Evolutionary conservation across 495 filamentous ascomycete species (phyloP).

Genomic region (Penicillium ochrochloron): DNA sequence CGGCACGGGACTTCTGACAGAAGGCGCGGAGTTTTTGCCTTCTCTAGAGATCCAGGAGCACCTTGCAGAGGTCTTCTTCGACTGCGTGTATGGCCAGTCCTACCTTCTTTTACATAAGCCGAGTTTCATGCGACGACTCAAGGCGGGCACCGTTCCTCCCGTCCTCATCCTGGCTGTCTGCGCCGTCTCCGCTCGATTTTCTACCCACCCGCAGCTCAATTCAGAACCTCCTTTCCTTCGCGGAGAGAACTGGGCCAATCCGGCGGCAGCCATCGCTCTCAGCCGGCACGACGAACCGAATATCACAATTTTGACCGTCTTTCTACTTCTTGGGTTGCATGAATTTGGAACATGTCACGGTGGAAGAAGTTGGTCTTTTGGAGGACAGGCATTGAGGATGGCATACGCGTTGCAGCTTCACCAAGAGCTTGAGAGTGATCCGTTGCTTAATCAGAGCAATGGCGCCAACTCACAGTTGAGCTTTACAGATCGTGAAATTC

Average conservation of each 20-base stretch:
- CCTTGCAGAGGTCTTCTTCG: conserved; percentile 92
- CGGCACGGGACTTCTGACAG: conserved; percentile 71
- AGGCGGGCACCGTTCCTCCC: conserved; percentile 71
- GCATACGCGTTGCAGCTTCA: conserved; percentile 95
- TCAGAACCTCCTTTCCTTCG: conserved; percentile 85
- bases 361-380: conserved; percentile 92
- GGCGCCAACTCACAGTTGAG: conserved; percentile 70
- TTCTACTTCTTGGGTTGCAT: conserved; percentile 86
- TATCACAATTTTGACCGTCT: conserved; percentile 89
- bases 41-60: conserved; percentile 92
- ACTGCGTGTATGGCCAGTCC: conserved; percentile 92
- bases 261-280: conserved; percentile 81
- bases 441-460: conserved; percentile 61
- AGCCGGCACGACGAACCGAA: conserved; percentile 92
- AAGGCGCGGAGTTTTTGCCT: conserved; percentile 84
- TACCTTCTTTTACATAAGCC: conserved; percentile 97
- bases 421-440: conserved; percentile 89
- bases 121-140: conserved; percentile 88
- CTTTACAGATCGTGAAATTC: conserved; percentile 90
- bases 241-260: conserved; percentile 86
- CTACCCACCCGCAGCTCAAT: conserved; percentile 87
- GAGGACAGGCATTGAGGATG: conserved; percentile 94
- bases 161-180: conserved; percentile 91
- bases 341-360: conserved; percentile 98
- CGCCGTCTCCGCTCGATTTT: conserved; percentile 91